A percentile compares a stretch with the other conserved stretches of the same genome.
These are phyloP conservation scores for Solanum rostratum DNA, from an alignment of 257 asterid species.

Conservation along the genomic window DNA sequence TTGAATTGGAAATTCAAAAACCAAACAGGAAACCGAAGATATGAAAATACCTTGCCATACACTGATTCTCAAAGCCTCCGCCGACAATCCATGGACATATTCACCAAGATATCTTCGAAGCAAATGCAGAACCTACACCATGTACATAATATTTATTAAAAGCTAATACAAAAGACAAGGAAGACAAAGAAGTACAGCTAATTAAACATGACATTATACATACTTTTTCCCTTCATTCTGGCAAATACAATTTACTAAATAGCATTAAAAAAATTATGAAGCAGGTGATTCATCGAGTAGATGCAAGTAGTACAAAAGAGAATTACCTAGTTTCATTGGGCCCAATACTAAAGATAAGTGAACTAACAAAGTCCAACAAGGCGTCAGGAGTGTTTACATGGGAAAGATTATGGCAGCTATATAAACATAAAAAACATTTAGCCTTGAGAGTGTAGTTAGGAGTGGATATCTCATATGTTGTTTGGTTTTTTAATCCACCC, in stretches of 20 bases:
- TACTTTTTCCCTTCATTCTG: not conserved
- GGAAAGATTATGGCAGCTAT: not conserved
- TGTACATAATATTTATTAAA: not conserved
- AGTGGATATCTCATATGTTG: not conserved
- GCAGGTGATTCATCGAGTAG: not conserved
- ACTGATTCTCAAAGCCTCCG: conserved; percentile 94
- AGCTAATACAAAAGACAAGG: not conserved
- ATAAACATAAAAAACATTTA: not conserved
- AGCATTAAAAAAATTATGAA: not conserved
- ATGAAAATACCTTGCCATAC: conserved; percentile 80
- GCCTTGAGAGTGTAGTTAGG: not conserved
- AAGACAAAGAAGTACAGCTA: not conserved
- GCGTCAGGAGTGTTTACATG: not conserved
- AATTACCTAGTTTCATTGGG: not conserved
- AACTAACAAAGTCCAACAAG: not conserved
- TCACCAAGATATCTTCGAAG: conserved; percentile 98
- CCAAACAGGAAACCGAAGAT: not conserved
- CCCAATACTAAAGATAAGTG: not conserved
- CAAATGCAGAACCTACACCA: conserved; percentile 82
- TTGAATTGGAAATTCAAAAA: not conserved
- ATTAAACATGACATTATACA: not conserved
- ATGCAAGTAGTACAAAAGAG: not conserved
- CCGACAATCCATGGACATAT: conserved; percentile 95
- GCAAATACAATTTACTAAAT: not conserved
- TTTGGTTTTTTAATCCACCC: not conserved